Conservation (phyloP, 78 protist species). For the Speleostelium caveatum region DNA sequence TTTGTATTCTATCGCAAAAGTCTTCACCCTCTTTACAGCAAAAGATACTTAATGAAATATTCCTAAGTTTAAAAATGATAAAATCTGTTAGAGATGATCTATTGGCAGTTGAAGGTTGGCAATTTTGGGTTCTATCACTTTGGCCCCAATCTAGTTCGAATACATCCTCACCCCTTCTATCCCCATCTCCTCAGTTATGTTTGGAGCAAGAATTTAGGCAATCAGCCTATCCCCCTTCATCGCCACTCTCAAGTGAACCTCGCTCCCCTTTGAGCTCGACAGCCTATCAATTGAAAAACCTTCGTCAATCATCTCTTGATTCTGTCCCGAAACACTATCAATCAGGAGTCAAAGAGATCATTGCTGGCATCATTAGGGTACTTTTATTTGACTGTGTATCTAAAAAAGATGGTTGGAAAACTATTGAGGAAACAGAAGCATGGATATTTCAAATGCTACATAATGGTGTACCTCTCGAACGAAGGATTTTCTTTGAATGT, state of each 20-base stretch:
- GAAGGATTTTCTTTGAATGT: constrained; percentile 71
- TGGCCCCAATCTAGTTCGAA: constrained; percentile 60
- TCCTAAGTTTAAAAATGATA: constrained; percentile 32
- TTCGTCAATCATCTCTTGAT: too few relatives aligned
- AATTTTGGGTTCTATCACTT: constrained; percentile 42
- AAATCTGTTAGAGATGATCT: constrained; percentile 6
- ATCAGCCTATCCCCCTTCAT: background rate
- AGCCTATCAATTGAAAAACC: background rate
- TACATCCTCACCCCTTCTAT: constrained; percentile 53
- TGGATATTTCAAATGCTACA: constrained; percentile 50
- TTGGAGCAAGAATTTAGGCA: too few relatives aligned
- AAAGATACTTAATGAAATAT: constrained; percentile 55
- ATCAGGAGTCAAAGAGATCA: constrained; percentile 57
- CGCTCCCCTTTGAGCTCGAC: background rate
- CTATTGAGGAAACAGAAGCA: constrained; percentile 78
- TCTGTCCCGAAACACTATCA: background rate
- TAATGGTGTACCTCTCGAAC: constrained; percentile 45
- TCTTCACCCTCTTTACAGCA: constrained; percentile 45
- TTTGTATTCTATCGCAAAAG: constrained; percentile 11
- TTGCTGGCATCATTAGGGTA: constrained; percentile 57
- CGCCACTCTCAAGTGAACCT: background rate
- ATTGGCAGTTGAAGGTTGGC: constrained; percentile 42
- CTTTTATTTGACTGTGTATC: constrained; percentile 40
- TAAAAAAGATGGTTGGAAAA: constrained; percentile 74
- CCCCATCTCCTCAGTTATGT: constrained; percentile 13